Percentiles rank a stretch among this genome's conserved stretches.
Conservation (phyloP, 257 asterid genomes). For the Cinchona pubescens region DNA sequence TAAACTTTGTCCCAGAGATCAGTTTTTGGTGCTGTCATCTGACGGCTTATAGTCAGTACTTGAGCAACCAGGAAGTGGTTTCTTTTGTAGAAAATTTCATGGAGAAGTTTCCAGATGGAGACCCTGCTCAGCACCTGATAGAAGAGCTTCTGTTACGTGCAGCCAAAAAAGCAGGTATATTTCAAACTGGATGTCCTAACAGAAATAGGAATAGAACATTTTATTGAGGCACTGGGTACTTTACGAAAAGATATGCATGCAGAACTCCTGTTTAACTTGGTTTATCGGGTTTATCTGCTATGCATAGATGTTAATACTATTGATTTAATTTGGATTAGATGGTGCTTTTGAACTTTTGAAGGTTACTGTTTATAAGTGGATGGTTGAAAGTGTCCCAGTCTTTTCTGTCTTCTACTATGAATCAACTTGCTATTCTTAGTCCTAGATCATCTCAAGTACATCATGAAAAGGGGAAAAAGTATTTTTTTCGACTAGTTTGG, state of each 20-base stretch:
- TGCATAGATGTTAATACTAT: background rate
- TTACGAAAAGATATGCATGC: background rate
- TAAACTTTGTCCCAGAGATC: constrained; percentile 80
- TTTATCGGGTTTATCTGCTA: background rate
- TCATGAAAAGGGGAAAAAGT: background rate
- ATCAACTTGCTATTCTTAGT: background rate
- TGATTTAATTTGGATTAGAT: background rate
- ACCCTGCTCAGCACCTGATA: constrained; percentile 93
- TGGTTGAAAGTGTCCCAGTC: background rate
- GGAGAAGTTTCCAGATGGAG: constrained; percentile 97
- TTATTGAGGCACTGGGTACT: background rate
- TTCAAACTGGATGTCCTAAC: background rate
- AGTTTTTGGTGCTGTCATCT: constrained; percentile 89
- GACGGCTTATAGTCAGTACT: constrained; percentile 96
- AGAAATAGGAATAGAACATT: background rate
- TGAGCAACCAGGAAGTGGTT: constrained; percentile 93
- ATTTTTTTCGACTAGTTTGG: background rate
- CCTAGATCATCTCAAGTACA: background rate
- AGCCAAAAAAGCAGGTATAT: constrained; percentile 93
- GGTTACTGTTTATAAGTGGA: background rate
- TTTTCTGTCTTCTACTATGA: background rate
- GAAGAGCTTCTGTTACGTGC: constrained; percentile 95
- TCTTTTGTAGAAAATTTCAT: constrained; percentile 75
- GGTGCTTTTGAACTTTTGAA: background rate
- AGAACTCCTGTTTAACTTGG: background rate